These are phyloP conservation scores for Diacronema lutheri DNA, from an alignment of 78 protist genomes.

Conservation along the genomic window DNA sequence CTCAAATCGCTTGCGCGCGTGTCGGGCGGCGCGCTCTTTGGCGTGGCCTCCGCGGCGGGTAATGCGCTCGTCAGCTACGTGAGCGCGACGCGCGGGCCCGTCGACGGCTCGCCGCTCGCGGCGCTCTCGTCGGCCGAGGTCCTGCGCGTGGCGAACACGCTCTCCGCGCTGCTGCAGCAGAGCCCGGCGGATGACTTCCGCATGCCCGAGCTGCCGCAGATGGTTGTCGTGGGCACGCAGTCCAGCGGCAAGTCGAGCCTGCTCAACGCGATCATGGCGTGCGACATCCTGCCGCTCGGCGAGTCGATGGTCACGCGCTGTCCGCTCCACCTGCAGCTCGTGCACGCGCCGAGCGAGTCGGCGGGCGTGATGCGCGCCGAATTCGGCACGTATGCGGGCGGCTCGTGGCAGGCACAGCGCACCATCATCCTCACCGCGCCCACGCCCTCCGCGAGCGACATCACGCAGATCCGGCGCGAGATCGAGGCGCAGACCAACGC, in stretches of 20 bases:
- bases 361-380: slow-evolving; percentile 3
- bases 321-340: slow-evolving; percentile 10
- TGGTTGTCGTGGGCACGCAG: slow-evolving; percentile 33
- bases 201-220: slow-evolving; percentile 12
- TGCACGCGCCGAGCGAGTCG: background rate
- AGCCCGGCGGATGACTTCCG: background rate
- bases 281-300: slow-evolving; percentile 33
- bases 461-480: background rate
- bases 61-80: too few species aligned
- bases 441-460: background rate
- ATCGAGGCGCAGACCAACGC: slow-evolving; percentile 15
- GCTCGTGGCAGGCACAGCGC: background rate
- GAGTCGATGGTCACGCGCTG: slow-evolving; percentile 20
- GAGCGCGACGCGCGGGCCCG: too few species aligned
- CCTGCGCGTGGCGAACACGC: background rate
- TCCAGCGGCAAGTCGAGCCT: slow-evolving; percentile 26
- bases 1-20: too few species aligned
- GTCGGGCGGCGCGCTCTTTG: too few species aligned
- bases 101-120: too few species aligned
- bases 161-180: background rate
- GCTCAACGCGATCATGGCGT: slow-evolving; percentile 3
- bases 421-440: background rate
- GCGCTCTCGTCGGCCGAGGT: background rate
- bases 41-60: too few species aligned
- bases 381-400: background rate